A percentile compares a stretch with the other conserved stretches of the same genome.
phyloP scores from a whole-genome alignment of 2,329 filamentous ascomycete species.

The Nemania serpens region DNA sequence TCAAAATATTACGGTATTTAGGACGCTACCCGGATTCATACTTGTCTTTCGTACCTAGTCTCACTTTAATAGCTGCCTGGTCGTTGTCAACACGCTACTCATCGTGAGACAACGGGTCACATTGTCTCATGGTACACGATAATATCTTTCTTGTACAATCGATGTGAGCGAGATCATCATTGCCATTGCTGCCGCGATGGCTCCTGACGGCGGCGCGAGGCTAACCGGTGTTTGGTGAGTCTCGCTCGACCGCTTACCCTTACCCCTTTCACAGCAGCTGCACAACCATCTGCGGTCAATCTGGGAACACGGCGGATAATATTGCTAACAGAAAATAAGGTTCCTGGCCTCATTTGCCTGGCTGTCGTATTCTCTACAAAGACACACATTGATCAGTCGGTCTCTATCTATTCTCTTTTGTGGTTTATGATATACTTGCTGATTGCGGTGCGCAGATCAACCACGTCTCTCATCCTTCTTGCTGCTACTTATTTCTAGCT shows the following conservation, averaged over 20 bases:
- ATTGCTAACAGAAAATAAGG: constrained; percentile 38
- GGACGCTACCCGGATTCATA: too few species aligned
- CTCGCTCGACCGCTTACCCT: neutral
- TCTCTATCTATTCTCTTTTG: constrained; percentile 31
- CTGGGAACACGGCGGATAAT: constrained; percentile 2
- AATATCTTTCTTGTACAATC: neutral
- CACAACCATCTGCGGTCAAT: neutral
- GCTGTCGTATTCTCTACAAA: constrained; percentile 51
- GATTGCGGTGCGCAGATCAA: constrained; percentile 45
- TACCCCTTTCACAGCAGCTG: neutral
- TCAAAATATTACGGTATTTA: too few species aligned
- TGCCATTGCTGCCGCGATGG: constrained; percentile 33
- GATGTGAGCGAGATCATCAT: neutral
- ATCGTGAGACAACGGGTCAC: neutral
- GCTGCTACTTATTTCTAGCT: constrained; percentile 52
- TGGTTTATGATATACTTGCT: constrained; percentile 8
- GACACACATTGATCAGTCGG: constrained; percentile 57
- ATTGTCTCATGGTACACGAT: neutral
- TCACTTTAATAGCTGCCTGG: too few species aligned
- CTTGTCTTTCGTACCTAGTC: too few species aligned
- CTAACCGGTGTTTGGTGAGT: constrained; percentile 46
- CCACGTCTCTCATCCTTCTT: constrained; percentile 54
- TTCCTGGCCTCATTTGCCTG: constrained; percentile 54
- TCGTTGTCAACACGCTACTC: neutral
- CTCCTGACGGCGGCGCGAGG: constrained; percentile 42